Conservation (phyloP, 805 yeast genomes). For the Grigorovia jiainica region DNA sequence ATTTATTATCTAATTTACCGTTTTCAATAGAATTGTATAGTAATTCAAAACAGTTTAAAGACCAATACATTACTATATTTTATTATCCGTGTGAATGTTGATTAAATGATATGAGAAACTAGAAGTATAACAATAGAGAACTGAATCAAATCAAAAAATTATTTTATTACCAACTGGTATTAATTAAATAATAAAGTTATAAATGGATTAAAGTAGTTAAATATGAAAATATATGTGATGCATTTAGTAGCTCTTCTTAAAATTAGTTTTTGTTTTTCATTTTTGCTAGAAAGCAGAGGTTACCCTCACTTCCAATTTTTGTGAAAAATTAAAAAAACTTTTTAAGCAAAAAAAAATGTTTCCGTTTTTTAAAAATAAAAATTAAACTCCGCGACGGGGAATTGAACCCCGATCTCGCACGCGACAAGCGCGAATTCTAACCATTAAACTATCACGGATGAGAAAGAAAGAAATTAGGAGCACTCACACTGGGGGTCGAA, state of each 20-base stretch:
- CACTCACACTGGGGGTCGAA: conserved; percentile 49
- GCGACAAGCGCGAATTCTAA: conserved; percentile 4
- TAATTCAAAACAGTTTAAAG: conserved; percentile 29
- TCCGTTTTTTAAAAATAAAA: background rate
- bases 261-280: no score
- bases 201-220: no score
- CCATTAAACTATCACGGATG: conserved; percentile 4
- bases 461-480: conserved; percentile 8
- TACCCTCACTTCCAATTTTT: no score
- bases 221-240: no score
- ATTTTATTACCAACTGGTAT: no score
- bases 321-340: no score
- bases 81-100: background rate
- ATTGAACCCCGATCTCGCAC: conserved; percentile 4
- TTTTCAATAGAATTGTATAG: conserved; percentile 39
- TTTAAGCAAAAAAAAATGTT: no score
- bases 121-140: no score
- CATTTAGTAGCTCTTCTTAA: no score
- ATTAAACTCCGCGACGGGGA: conserved; percentile 4
- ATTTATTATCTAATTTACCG: conserved; percentile 14
- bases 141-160: no score
- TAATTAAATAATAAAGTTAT: no score
- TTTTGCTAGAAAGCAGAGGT: no score
- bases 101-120: background rate
- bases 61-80: conserved; percentile 17